These are phyloP conservation scores for Vanrija sp. DNA, from an alignment of 1,284 basidiomycete species.

Conservation along the genomic window DNA sequence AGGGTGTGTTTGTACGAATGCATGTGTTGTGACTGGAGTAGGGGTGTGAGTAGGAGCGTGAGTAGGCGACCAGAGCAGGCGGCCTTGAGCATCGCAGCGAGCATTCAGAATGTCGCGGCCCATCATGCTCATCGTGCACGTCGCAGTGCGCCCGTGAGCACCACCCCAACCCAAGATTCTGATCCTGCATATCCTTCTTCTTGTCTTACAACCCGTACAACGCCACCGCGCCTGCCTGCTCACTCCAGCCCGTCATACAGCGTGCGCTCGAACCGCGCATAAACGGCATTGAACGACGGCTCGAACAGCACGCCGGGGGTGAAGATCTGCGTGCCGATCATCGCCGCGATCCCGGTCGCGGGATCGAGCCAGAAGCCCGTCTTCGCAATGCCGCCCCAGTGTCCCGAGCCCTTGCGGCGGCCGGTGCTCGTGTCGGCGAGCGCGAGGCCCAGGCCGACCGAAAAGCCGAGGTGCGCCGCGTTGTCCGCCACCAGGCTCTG, in stretches of 20 bases:
- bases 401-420: constrained; percentile 16
- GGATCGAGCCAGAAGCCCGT: constrained; percentile 35
- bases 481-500: constrained; percentile 3
- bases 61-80: too few relatives aligned
- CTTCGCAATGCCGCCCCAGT: constrained; percentile 28
- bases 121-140: too few relatives aligned
- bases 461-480: constrained; percentile 2
- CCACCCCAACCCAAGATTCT: too few relatives aligned
- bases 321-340: constrained; percentile 4
- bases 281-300: constrained; percentile 16
- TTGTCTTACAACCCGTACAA: too few relatives aligned
- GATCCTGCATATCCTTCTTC: too few relatives aligned
- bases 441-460: background rate
- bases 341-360: constrained; percentile 23
- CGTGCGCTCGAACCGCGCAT: constrained; percentile 29
- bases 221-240: background rate
- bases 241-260: constrained; percentile 30
- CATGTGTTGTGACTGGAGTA: background rate
- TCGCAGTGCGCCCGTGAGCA: too few relatives aligned
- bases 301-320: background rate
- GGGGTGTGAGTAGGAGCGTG: background rate
- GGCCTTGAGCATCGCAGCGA: too few relatives aligned
- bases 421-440: constrained; percentile 2
- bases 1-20: background rate
- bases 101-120: too few relatives aligned